Evolutionary conservation across 352 stramenopile species (phyloP).

Genomic region (Pythium myriotylum): DNA sequence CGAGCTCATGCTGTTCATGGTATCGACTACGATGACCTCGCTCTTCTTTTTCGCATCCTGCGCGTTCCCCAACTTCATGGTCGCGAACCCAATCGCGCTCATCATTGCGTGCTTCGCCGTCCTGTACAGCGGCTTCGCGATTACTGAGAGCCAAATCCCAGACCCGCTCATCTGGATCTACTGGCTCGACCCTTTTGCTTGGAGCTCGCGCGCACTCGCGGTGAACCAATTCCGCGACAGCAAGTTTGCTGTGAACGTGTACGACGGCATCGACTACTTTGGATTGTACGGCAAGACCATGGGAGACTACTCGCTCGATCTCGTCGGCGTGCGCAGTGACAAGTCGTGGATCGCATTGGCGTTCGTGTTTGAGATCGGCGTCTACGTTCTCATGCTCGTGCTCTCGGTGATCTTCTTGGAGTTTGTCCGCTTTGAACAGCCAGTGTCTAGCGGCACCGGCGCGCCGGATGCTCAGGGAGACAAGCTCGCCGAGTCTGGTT

Average conservation of each 20-base stretch:
- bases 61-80: constrained; percentile 29
- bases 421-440: constrained; percentile 21
- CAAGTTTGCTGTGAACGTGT: constrained; percentile 36
- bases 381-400: constrained; percentile 16
- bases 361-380: constrained; percentile 14
- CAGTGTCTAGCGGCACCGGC: neutral
- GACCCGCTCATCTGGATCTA: constrained; percentile 61
- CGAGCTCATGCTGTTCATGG: constrained; percentile 37
- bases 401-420: constrained; percentile 18
- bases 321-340: constrained; percentile 32
- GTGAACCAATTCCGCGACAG: constrained; percentile 42
- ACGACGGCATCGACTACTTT: constrained; percentile 43
- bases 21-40: constrained; percentile 42
- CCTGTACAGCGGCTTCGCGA: constrained; percentile 57
- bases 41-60: constrained; percentile 54
- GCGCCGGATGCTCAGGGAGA: neutral
- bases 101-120: constrained; percentile 47
- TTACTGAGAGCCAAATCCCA: constrained; percentile 47
- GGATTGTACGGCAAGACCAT: constrained; percentile 28
- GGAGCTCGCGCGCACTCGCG: constrained; percentile 36
- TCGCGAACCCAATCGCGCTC: constrained; percentile 48
- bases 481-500: neutral
- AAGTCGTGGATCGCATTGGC: constrained; percentile 22
- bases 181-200: constrained; percentile 53
- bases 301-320: constrained; percentile 36